Percentiles rank a stretch among this genome's conserved stretches.
Conservation (phyloP, 2,329 filamentous ascomycete genomes). For the Xylaria sp. region DNA sequence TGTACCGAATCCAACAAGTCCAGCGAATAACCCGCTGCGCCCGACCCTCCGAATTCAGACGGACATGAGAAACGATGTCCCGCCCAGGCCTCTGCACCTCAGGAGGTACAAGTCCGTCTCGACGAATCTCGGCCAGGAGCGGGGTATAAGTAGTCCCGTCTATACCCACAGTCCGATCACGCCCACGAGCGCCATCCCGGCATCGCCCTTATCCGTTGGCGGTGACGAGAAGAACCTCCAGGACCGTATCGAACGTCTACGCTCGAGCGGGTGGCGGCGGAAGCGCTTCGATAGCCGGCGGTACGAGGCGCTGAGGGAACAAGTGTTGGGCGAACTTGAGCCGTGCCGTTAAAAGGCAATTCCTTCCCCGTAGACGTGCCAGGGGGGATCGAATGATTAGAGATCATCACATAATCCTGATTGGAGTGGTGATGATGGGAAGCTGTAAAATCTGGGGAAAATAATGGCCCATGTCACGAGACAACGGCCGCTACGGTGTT, state of each 20-base stretch:
- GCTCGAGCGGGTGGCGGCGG: slow-evolving; percentile 65
- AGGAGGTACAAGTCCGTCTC: slow-evolving; percentile 16
- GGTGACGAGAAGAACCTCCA: slow-evolving; percentile 50
- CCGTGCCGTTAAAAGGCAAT: slow-evolving; percentile 39
- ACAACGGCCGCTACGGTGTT: neutral
- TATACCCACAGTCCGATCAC: neutral
- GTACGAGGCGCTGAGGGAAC: slow-evolving; percentile 65
- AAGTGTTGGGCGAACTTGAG: slow-evolving; percentile 62
- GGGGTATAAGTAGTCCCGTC: neutral
- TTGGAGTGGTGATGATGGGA: neutral
- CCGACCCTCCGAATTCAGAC: slow-evolving; percentile 29
- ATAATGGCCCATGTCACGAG: neutral
- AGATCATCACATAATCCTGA: neutral
- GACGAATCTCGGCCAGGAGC: neutral
- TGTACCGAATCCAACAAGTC: neutral
- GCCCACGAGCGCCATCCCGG: slow-evolving; percentile 6
- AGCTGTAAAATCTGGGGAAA: neutral
- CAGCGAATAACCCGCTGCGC: slow-evolving; percentile 8
- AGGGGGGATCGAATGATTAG: neutral
- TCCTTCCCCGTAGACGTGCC: no score
- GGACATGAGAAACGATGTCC: neutral
- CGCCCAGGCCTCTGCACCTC: neutral
- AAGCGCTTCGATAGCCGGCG: slow-evolving; percentile 64
- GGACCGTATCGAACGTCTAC: slow-evolving; percentile 65
- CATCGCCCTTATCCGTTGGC: slow-evolving; percentile 32